Base-by-base conservation (phyloP, 768 basidiomycete species). In the Lentinula boryana region DNA sequence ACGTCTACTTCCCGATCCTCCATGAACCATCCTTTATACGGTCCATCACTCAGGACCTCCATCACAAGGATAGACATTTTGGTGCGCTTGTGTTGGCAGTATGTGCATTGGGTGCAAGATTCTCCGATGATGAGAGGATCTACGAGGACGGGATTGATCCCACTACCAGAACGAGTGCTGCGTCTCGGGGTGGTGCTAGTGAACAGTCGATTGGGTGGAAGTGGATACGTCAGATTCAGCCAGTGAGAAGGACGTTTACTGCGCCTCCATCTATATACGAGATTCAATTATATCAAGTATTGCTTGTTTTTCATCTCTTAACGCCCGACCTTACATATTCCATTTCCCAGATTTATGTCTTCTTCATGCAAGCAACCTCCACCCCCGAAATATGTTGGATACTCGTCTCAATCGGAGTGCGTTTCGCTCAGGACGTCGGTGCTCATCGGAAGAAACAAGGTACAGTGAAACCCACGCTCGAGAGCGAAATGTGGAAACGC, bases 401-500 rank as follows among this genome's bases (percentile, higher is more conserved):
- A 4, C 65, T 84, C 1, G 71, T 79, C 18, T 84, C 86, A 2
- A 67, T 83, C 21, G 83, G 80, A 36, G 73, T 88, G 13, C 79
- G 86, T 5, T 72, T 80, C 6, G 81, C 81, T 0, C 82, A 87
- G 65, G 86, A 88, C 61, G 77, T 85, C 4, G 80, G 87, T 5
- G 78, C 80, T 0, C 83, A 86, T 65, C 71, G 80, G n/a, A 66
- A 73, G 60, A 75, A 74, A 70, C 68, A 50, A 70, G 72, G 63
- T 61, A 62, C 31, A 27, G 63, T 50, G 31, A 66, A 67, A 10
- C 72, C 69, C 2, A 75, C 76, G 1, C 63, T 76, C 2, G 84
- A 89, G 62, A 75, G 79, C 51, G 87, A 91, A 65, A 68, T 85
- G 33, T 86, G 83, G 77, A 87, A 85, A 62, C 72, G 82, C 27